Conservation (phyloP, 495 filamentous ascomycete species). For the Evansstolkia leycettana region DNA sequence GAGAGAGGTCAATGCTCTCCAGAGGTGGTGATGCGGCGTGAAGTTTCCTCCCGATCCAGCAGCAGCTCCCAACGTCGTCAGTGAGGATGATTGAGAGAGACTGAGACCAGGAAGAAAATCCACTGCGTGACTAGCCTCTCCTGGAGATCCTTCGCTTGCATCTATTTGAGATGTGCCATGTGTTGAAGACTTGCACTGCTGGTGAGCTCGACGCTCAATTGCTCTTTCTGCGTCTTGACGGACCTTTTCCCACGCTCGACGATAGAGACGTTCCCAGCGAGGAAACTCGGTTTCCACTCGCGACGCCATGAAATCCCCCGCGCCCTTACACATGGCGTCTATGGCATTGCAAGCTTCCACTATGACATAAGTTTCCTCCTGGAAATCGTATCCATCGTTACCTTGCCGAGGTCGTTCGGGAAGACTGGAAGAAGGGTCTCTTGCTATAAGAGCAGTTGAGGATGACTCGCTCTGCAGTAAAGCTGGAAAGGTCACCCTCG, state of each 20-base stretch:
- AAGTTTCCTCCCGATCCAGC: constrained; percentile 14
- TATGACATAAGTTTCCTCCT: constrained; percentile 64
- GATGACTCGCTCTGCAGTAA: constrained; percentile 18
- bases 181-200: constrained; percentile 5
- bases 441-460: constrained; percentile 16
- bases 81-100: constrained; percentile 13
- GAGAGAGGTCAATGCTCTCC: constrained; percentile 23
- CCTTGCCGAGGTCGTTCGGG: constrained; percentile 1
- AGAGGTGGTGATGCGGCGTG: constrained; percentile 26
- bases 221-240: constrained; percentile 22
- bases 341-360: constrained; percentile 56
- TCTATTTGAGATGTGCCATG: neutral
- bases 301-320: constrained; percentile 69
- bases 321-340: constrained; percentile 40
- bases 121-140: neutral
- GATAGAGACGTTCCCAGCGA: constrained; percentile 35
- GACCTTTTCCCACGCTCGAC: constrained; percentile 26
- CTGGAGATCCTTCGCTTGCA: neutral
- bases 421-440: constrained; percentile 4
- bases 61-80: constrained; percentile 5
- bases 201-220: constrained; percentile 16
- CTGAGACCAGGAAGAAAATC: constrained; percentile 1
- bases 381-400: constrained; percentile 22
- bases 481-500: constrained; percentile 41
- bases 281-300: constrained; percentile 62